Conservation (phyloP, 768 basidiomycete species). For the Lentinula sp. region DNA sequence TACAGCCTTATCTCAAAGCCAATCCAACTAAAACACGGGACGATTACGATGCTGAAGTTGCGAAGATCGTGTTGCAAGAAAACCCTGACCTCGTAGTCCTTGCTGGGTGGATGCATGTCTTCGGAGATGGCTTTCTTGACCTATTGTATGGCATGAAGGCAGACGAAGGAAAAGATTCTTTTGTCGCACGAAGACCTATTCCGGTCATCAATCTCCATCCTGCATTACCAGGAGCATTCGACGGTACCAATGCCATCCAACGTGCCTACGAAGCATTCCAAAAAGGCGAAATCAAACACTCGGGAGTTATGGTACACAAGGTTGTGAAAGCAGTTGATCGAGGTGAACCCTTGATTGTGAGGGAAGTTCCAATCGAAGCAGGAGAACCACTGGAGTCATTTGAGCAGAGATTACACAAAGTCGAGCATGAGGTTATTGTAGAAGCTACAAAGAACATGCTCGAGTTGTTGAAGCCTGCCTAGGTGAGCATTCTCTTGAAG, state of each 20-base stretch:
- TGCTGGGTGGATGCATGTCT: slow-evolving; percentile 99
- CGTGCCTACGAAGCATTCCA: slow-evolving; percentile 87
- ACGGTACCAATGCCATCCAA: slow-evolving; percentile 88
- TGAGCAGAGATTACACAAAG: slow-evolving; percentile 69
- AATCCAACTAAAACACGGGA: slow-evolving; percentile 67
- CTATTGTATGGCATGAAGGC: slow-evolving; percentile 41
- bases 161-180: slow-evolving; percentile 11
- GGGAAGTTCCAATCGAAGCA: slow-evolving; percentile 64
- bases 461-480: slow-evolving; percentile 36
- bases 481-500: slow-evolving; percentile 8
- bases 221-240: slow-evolving; percentile 93
- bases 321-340: slow-evolving; percentile 92
- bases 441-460: slow-evolving; percentile 72
- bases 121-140: slow-evolving; percentile 76
- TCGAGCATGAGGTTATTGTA: slow-evolving; percentile 91
- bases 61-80: slow-evolving; percentile 52
- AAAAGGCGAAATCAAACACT: slow-evolving; percentile 67
- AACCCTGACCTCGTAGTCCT: slow-evolving; percentile 84
- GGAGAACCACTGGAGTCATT: slow-evolving; percentile 71
- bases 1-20: slow-evolving; percentile 77
- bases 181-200: slow-evolving; percentile 27
- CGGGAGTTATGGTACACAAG: slow-evolving; percentile 91
- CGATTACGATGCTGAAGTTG: slow-evolving; percentile 84
- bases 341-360: slow-evolving; percentile 81
- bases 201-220: slow-evolving; percentile 97